These are phyloP conservation scores for Trifolium dubium DNA, from an alignment of 306 rosid species.

Conservation along the genomic window DNA sequence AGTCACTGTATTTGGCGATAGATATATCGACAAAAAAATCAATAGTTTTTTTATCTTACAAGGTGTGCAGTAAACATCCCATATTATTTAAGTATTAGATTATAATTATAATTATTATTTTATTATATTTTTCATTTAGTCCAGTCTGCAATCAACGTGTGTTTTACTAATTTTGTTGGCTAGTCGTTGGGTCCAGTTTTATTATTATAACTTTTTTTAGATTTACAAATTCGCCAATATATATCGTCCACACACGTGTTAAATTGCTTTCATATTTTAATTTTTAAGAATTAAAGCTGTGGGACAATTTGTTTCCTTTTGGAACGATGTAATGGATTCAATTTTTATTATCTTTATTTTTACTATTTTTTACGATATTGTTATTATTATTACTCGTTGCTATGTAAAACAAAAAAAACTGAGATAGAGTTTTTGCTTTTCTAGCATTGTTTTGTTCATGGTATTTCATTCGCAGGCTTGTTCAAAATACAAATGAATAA, in stretches of 20 bases:
- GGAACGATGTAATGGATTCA: not conserved
- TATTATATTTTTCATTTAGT: not conserved
- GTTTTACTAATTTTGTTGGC: constrained; percentile 4
- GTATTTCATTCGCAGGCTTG: constrained; percentile 18
- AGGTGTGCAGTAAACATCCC: no score
- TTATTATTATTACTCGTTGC: not conserved
- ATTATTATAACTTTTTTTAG: not conserved
- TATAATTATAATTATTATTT: not conserved
- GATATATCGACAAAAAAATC: no score
- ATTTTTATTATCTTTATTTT: not conserved
- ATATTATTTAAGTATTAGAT: no score
- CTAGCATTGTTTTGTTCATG: constrained; percentile 28
- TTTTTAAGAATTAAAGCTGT: not conserved
- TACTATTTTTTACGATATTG: not conserved
- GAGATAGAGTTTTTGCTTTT: constrained; percentile 6
- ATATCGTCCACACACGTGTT: constrained; percentile 38
- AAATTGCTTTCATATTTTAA: constrained; percentile 15
- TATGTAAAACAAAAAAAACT: not conserved
- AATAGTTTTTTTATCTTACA: no score
- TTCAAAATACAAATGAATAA: constrained; percentile 27
- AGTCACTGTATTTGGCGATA: no score
- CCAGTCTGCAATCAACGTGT: constrained; percentile 26
- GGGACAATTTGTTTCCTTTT: constrained; percentile 11
- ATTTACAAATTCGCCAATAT: not conserved
- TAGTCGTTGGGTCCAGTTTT: constrained; percentile 8